Evolutionary conservation across 164 flowering plant species (phyloP).

Genomic region (Dillenia turbinata): DNA sequence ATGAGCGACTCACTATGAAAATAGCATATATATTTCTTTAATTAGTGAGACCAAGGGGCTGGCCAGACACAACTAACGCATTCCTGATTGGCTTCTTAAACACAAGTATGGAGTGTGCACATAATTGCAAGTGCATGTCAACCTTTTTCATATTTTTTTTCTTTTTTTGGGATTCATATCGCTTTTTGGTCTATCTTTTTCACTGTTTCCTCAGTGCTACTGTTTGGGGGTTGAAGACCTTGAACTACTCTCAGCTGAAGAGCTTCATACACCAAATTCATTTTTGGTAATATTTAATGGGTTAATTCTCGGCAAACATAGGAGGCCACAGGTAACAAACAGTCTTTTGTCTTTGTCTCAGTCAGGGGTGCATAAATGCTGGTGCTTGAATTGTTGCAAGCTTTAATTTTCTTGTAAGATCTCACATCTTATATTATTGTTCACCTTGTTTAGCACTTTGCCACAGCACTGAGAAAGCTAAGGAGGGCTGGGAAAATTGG

Average conservation of each 20-base stretch:
- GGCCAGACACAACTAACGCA: too few relatives aligned
- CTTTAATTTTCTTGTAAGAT: neutral
- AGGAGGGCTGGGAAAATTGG: constrained; percentile 91
- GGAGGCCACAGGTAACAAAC: constrained; percentile 63
- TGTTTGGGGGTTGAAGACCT: constrained; percentile 81
- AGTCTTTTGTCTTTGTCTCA: neutral
- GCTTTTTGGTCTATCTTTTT: too few relatives aligned
- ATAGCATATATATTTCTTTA: too few relatives aligned
- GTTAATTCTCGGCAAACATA: constrained; percentile 89
- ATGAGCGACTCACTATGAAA: too few relatives aligned
- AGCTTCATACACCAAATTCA: constrained; percentile 76
- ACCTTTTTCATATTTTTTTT: neutral
- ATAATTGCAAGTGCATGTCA: too few relatives aligned
- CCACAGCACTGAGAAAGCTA: constrained; percentile 65
- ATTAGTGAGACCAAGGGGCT: too few relatives aligned
- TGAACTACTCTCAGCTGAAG: constrained; percentile 76
- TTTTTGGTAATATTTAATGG: constrained; percentile 87
- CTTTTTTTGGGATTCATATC: neutral
- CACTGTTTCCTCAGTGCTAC: constrained; percentile 46
- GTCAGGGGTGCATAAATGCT: too few relatives aligned
- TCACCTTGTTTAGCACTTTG: constrained; percentile 46
- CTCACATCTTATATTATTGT: neutral
- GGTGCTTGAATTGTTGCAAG: too few relatives aligned
- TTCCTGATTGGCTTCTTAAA: too few relatives aligned
- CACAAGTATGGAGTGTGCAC: too few relatives aligned